These are phyloP conservation scores for Aspergillus sclerotialis DNA, from an alignment of 2,329 filamentous ascomycete species.

Conservation along the genomic window DNA sequence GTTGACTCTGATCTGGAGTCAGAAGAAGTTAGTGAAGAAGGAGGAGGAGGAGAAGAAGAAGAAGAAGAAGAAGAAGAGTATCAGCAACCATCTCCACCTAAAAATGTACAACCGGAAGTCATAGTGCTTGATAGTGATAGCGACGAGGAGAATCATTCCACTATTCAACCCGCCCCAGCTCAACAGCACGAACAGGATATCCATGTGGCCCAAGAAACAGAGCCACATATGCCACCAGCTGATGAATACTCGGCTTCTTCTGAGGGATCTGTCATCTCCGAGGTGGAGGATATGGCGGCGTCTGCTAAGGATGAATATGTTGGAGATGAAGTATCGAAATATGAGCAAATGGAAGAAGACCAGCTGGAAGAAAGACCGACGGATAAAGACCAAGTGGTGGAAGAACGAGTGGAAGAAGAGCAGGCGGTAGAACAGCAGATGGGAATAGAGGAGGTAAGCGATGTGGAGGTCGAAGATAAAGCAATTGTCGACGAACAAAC, in stretches of 20 bases:
- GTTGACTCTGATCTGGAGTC: constrained; percentile 14
- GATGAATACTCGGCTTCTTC: constrained; percentile 1
- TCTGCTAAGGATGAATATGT: background rate
- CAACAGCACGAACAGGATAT: background rate
- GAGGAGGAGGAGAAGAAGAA: constrained; percentile 3
- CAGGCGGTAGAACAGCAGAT: too few relatives aligned
- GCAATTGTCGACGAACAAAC: too few relatives aligned
- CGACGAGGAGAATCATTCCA: constrained; percentile 26
- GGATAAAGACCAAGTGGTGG: background rate
- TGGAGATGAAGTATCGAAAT: constrained; percentile 1
- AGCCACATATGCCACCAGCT: constrained; percentile 1
- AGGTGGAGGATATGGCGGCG: constrained; percentile 1
- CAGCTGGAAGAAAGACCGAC: background rate
- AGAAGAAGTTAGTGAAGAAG: too few relatives aligned
- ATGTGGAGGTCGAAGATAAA: too few relatives aligned
- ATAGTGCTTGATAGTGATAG: constrained; percentile 39
- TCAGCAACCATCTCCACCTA: constrained; percentile 5
- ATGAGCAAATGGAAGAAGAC: background rate
- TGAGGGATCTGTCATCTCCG: too few relatives aligned
- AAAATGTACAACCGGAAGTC: constrained; percentile 23
- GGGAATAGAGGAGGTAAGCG: too few relatives aligned
- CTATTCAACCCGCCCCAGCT: background rate
- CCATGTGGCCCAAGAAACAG: background rate
- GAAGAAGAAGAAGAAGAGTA: constrained; percentile 5
- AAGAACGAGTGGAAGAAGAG: too few relatives aligned